Conservation (phyloP, 2,329 filamentous ascomycete species). For the Scedosporium apiospermum region DNA sequence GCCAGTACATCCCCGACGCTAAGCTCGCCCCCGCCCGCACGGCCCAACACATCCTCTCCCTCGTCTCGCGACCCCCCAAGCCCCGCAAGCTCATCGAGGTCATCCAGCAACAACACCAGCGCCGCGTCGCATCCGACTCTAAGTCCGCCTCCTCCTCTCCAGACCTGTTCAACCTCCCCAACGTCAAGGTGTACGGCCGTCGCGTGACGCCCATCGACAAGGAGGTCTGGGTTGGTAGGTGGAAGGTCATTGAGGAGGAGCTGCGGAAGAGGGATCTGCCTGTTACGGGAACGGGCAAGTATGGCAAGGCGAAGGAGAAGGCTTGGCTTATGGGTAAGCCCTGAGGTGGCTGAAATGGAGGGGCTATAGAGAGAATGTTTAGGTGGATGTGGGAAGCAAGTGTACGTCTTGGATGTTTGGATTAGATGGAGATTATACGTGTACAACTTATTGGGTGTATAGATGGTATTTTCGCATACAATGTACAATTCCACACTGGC, state of each 20-base stretch:
- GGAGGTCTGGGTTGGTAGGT: slow-evolving; percentile 62
- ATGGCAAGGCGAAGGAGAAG: slow-evolving; percentile 31
- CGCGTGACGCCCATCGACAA: slow-evolving; percentile 63
- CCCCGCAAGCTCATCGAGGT: slow-evolving; percentile 54
- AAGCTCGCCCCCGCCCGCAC: slow-evolving; percentile 48
- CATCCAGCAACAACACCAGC: slow-evolving; percentile 32
- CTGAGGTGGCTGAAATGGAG: slow-evolving; percentile 12
- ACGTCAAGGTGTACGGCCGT: slow-evolving; percentile 57
- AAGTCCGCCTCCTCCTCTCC: background rate
- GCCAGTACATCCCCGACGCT: slow-evolving; percentile 63
- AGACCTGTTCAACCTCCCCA: slow-evolving; percentile 45
- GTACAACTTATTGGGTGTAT: background rate
- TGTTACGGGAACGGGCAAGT: slow-evolving; percentile 34
- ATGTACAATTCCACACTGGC: slow-evolving; percentile 1
- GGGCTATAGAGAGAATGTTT: background rate
- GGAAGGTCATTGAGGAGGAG: slow-evolving; percentile 71
- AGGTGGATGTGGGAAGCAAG: background rate
- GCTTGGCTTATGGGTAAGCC: slow-evolving; percentile 30
- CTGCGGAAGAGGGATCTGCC: slow-evolving; percentile 53
- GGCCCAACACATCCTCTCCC: slow-evolving; percentile 42
- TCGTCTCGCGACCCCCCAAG: slow-evolving; percentile 44
- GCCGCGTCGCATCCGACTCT: background rate
- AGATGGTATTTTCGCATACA: background rate
- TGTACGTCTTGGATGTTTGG: slow-evolving; percentile 1
- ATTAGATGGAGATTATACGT: background rate